Conservation (phyloP, 345 rosid species). For the Lumnitzera racemosa region DNA sequence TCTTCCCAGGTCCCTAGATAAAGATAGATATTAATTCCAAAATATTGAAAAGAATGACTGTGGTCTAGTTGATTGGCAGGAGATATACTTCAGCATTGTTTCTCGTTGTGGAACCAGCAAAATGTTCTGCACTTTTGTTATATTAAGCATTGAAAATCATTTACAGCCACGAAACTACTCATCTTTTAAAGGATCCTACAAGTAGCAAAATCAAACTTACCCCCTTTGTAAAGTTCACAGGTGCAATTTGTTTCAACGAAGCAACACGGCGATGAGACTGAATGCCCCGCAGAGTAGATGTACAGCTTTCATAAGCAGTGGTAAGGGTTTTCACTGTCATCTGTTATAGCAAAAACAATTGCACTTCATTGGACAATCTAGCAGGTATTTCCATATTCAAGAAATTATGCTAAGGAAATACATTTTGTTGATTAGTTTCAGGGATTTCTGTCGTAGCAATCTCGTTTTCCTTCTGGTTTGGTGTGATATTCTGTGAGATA, state of each 20-base stretch:
- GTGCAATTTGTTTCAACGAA: constrained; percentile 74
- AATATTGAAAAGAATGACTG: no score
- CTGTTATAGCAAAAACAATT: constrained; percentile 23
- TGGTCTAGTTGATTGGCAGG: no score
- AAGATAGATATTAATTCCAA: no score
- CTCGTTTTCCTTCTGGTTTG: constrained; percentile 20
- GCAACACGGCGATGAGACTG: constrained; percentile 51
- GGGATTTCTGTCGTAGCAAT: constrained; percentile 18
- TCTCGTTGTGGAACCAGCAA: no score
- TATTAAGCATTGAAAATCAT: no score
- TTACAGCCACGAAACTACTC: no score
- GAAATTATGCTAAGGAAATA: constrained; percentile 18
- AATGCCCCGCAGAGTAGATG: constrained; percentile 46
- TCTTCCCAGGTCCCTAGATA: no score
- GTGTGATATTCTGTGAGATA: constrained; percentile 20
- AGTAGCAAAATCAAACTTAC: constrained; percentile 17
- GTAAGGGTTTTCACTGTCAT: constrained; percentile 65
- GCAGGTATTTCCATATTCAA: neutral
- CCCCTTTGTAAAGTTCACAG: constrained; percentile 87
- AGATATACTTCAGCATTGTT: no score
- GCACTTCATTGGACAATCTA: neutral
- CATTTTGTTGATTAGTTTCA: constrained; percentile 45
- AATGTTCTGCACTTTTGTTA: no score
- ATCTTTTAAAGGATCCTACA: no score
- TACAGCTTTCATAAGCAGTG: constrained; percentile 66